phyloP scores from a whole-genome alignment of 2,329 filamentous ascomycete genomes.

The Xylariaceae sp. region DNA sequence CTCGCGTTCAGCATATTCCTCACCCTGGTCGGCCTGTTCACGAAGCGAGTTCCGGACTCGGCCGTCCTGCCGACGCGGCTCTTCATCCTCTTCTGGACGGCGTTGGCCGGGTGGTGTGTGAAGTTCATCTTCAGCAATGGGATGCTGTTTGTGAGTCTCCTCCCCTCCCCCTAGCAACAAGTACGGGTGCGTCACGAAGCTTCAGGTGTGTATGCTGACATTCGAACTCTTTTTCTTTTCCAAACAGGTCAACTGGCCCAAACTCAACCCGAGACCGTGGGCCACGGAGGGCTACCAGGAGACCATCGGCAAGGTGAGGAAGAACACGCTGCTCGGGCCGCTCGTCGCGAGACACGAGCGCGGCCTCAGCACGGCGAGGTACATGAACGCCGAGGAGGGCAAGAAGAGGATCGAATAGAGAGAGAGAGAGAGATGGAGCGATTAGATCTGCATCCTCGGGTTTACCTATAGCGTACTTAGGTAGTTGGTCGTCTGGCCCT shows the following conservation, averaged over 20 bases:
- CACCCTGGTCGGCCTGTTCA: constrained; percentile 66
- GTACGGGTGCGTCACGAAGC: too few relatives aligned
- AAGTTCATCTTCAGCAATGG: constrained; percentile 78
- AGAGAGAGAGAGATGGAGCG: background rate
- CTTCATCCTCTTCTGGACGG: constrained; percentile 72
- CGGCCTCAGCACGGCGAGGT: constrained; percentile 72
- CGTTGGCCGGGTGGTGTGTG: constrained; percentile 61
- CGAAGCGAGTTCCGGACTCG: constrained; percentile 62
- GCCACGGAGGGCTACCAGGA: constrained; percentile 85
- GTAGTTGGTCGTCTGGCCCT: too few relatives aligned
- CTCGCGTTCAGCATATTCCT: constrained; percentile 82
- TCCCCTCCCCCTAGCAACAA: too few relatives aligned
- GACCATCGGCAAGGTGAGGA: constrained; percentile 71
- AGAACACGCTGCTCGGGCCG: constrained; percentile 72
- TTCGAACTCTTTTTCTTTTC: background rate
- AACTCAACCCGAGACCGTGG: constrained; percentile 81
- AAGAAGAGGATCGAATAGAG: constrained; percentile 92
- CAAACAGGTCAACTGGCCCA: constrained; percentile 92
- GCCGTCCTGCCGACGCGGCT: constrained; percentile 74
- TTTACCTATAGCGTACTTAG: background rate
- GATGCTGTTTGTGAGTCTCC: constrained; percentile 78
- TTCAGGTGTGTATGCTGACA: too few relatives aligned
- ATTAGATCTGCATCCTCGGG: background rate
- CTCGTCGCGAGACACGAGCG: constrained; percentile 71
- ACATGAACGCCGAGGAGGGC: constrained; percentile 85